Evolutionary conservation across 1,284 basidiomycete species (phyloP), one percentile per base, ranked within the genome.

Genomic region (Papiliotrema terrestris): DNA sequence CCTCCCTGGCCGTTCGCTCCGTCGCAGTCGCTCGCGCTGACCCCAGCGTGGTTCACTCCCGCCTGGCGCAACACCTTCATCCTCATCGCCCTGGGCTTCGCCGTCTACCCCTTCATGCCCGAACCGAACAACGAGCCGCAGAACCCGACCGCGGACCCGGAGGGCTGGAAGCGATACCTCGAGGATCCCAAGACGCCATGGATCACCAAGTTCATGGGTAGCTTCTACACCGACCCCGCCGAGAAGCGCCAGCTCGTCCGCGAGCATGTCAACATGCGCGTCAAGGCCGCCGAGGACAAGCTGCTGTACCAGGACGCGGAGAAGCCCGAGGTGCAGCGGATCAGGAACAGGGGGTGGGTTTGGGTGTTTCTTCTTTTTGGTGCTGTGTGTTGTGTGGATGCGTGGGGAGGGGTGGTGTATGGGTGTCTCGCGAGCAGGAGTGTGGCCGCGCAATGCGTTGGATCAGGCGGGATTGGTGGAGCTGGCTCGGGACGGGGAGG

Each of bases 231-330:
- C 14, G 54, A 65, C 11, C 60, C 62, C 2, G 62, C 63, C 22
- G 53, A 36, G 3, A 63, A 63, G 66, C 49, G 51, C 32, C 50
- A 60, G 59, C 55, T 59, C 53, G 72, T 70, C 61, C 67, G 69
- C 37, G 67, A 68, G 59, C 74, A 78, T 63, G 61, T 78, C 36
- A 68, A 69, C 52, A 52, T 71, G 32, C 60, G 71, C 13, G 56
- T 63, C 45, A 57, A 67, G 55, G 59, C 54, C 3, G 75, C 76
- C 17, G 73, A 75, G 52, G 68, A 69, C 53, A 69, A 66, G 60
- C 60, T 78, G 49, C 54, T 78, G 49, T 65, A 74, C 62, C 71
- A 77, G 58, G 73, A 74, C 55, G 76, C 76, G 0, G 71, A 75
- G 63, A 61, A 61, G 57, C 73, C 75, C 36, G 62, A 56, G 52